Evolutionary conservation across 257 asterid species (phyloP), one percentile per base, ranked within the genome.

Genomic region (Solanum sejunctum): DNA sequence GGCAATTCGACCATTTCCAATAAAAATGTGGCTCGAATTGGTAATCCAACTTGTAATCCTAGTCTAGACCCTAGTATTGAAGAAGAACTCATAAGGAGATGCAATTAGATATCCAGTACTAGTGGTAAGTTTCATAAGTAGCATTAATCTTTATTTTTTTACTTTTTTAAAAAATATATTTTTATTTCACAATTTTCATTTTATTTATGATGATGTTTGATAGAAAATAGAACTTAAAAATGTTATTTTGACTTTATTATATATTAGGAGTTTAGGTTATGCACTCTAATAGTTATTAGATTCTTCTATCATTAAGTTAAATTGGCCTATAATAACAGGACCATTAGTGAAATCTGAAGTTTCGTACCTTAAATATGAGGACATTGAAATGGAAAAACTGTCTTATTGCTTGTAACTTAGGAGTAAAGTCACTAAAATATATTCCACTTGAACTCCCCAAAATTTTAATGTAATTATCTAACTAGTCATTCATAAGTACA

Each of bases 81-180:
- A 80, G 91, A 92, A 16, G 93, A 92, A 64, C 91, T 92, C 20
- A 73, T 90, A 12, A 90, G 87, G 86, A 88, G 99, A 90, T 95
- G 99, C 89, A 93, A 92, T 69, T 95, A 98, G 98, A 91, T 95
- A 72, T 92, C 98, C 3, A 89, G 92, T 70, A 94, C 75, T 61
- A 95, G 99, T 82, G 99, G 98, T 94, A 86, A 90, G 88, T 43
- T 63, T 63, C 12, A 63, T 21, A 21, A 61, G 16, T 61, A 61
- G 36, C 36, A 60, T n/a, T 60, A 4, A 60, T 60, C 15, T 60
- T 9, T 61, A 23, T 26, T 80, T 12, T 81, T 20, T 28, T 17
- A 12, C 7, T 81, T 60, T 81, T 81, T 13, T 60, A 12, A 7
- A 41, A 47, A n/a, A 12, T 41, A 1, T 28, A 1, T 28, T 28